phyloP scores from a whole-genome alignment of 768 basidiomycete genomes.

The Xerocomus spinulosus region DNA sequence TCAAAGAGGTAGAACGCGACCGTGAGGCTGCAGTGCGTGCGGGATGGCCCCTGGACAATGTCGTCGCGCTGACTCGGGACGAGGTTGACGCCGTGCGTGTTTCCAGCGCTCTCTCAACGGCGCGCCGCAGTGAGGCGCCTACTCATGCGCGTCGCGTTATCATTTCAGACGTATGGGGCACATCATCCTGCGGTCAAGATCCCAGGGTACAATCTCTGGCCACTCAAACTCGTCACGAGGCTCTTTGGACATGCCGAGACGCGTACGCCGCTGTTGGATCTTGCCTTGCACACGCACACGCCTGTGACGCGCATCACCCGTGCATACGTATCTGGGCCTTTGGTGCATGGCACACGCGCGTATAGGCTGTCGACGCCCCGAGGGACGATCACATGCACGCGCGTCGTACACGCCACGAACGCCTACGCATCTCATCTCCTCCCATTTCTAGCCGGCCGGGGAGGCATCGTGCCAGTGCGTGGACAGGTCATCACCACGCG shows the following conservation, averaged over 20 bases:
- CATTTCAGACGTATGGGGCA: conserved; percentile 30
- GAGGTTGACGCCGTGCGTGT: conserved; percentile 45
- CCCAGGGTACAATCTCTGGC: conserved; percentile 69
- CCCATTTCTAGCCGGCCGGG: conserved; percentile 53
- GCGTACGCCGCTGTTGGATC: conserved; percentile 31
- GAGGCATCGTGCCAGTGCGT: conserved; percentile 63
- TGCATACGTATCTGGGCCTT: background rate
- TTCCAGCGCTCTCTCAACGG: too few relatives aligned
- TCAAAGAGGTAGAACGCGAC: conserved; percentile 37
- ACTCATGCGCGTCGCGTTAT: background rate
- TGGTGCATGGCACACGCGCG: background rate
- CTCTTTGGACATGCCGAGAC: conserved; percentile 46
- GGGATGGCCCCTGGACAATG: conserved; percentile 42
- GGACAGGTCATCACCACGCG: conserved; percentile 58
- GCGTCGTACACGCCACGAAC: conserved; percentile 85
- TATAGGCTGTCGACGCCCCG: conserved; percentile 47
- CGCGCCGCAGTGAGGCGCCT: too few relatives aligned
- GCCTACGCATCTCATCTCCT: conserved; percentile 75
- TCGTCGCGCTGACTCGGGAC: conserved; percentile 44
- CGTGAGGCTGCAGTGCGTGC: conserved; percentile 50
- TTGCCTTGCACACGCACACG: conserved; percentile 69
- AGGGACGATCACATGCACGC: conserved; percentile 54
- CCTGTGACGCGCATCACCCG: conserved; percentile 50
- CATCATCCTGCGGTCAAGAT: conserved; percentile 48
- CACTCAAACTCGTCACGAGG: conserved; percentile 72